Evolutionary conservation across 345 rosid genomes (phyloP), one percentile per base, ranked within the genome.

Genomic region (Rhizophora mangle): DNA sequence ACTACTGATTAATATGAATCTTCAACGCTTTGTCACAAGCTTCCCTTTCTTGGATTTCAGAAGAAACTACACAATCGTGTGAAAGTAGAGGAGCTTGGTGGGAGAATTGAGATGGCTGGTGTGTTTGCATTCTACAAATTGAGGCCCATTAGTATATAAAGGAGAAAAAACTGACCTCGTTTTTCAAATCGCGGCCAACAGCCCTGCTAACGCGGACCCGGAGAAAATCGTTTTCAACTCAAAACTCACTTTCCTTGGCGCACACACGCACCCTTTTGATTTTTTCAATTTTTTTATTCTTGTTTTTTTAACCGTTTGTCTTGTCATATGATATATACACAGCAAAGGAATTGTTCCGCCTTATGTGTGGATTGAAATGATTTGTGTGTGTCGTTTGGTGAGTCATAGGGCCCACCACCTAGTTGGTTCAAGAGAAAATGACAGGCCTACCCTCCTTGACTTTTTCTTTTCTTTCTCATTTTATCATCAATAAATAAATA

Each of bases 401-500:
- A 63, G 65, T 69, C 26, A 27, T 3, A 64, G 73, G 68, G 78
- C 85, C 49, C 49, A 70, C 49, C 49, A 70, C 60, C 30, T 20
- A 37, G 78, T 78, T 73, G 74, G 82, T 59, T 71, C 57, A 21
- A 19, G 21, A 4, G 13, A 30, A 70, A 76, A 74, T 36, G 64
- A 82, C 84, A 62, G 30, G 64, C 63, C 52, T 78, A 49, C 78
- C 65, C 68, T 57, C 65, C 65, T 68, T 70, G 81, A 79, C 80
- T 82, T 78, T 65, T 11, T 6, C 4, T 5, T 24, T 9, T 7
- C 59, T 55, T 9, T 3, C 60, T 4, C 6, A 24, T 8, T 16
- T 7, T 0, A 49, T 3, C 49, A 43, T 13, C 24, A 24, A 43
- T 10, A 11, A 10, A 2, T 11, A 46, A 24, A 15, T 24, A 4